phyloP scores from a whole-genome alignment of 768 basidiomycete species.

The Boletales sp. region DNA sequence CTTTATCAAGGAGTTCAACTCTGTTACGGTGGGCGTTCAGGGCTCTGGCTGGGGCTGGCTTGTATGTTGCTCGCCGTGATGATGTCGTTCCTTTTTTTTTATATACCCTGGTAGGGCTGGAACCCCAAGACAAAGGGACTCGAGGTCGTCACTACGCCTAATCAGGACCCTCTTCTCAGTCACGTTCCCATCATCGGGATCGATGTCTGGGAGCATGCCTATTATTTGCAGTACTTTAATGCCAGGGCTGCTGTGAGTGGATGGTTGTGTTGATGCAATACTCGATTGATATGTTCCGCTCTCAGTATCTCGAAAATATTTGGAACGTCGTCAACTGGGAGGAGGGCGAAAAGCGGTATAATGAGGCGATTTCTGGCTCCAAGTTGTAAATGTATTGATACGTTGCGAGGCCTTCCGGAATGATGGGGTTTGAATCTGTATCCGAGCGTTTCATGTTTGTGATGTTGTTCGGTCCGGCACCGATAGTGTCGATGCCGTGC shows the following conservation, averaged over 20 bases:
- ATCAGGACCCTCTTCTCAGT: constrained; percentile 88
- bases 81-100: background rate
- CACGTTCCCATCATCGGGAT: constrained; percentile 86
- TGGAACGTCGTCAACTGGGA: constrained; percentile 72
- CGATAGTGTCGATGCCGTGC: no score
- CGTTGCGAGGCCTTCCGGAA: background rate
- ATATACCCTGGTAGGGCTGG: constrained; percentile 49
- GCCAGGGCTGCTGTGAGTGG: constrained; percentile 83
- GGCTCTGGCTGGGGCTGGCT: constrained; percentile 98
- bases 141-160: constrained; percentile 86
- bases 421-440: constrained; percentile 9
- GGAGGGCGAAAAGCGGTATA: constrained; percentile 68
- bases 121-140: constrained; percentile 68
- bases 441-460: background rate
- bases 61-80: constrained; percentile 43
- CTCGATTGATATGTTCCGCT: background rate
- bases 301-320: constrained; percentile 70
- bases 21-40: constrained; percentile 80
- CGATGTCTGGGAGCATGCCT: constrained; percentile 95
- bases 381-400: constrained; percentile 33
- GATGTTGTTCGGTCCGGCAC: no score
- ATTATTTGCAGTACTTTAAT: constrained; percentile 97
- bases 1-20: constrained; percentile 81
- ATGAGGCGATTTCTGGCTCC: constrained; percentile 36
- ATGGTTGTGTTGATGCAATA: background rate